These are phyloP conservation scores for Penicillium sp. DNA, from an alignment of 2,329 filamentous ascomycete genomes.

Conservation along the genomic window DNA sequence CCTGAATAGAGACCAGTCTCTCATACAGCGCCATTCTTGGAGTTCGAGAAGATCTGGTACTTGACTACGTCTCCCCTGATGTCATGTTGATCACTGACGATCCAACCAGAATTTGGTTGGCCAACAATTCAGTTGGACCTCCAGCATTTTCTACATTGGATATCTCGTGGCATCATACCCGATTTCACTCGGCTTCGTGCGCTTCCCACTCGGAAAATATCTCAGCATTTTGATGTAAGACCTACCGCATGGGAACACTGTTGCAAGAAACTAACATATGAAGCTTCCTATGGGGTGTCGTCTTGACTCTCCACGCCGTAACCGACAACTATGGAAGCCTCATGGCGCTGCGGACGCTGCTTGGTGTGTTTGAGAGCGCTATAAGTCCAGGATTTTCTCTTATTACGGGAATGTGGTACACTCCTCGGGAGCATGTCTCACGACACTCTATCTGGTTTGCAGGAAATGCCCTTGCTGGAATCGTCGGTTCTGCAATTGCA, in stretches of 20 bases:
- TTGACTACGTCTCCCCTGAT: neutral
- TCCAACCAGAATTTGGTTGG: conserved; percentile 28
- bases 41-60: conserved; percentile 15
- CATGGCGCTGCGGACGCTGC: conserved; percentile 42
- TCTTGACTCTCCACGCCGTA: conserved; percentile 32
- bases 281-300: conserved; percentile 31
- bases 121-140: conserved; percentile 24
- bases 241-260: neutral
- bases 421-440: conserved; percentile 25
- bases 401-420: conserved; percentile 34
- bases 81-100: conserved; percentile 22
- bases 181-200: conserved; percentile 34
- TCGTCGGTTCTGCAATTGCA: conserved; percentile 23
- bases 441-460: conserved; percentile 27
- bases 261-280: neutral
- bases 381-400: conserved; percentile 36
- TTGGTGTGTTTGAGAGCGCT: conserved; percentile 43
- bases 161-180: conserved; percentile 35
- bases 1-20: conserved; percentile 15
- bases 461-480: conserved; percentile 23
- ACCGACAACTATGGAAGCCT: conserved; percentile 37
- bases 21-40: conserved; percentile 17
- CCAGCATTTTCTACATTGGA: conserved; percentile 28
- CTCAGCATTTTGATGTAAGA: conserved; percentile 23
- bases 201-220: conserved; percentile 36